Evolutionary conservation across 176 grass and related monocot species (phyloP).

Genomic region (Chrysopogon serrulatus): DNA sequence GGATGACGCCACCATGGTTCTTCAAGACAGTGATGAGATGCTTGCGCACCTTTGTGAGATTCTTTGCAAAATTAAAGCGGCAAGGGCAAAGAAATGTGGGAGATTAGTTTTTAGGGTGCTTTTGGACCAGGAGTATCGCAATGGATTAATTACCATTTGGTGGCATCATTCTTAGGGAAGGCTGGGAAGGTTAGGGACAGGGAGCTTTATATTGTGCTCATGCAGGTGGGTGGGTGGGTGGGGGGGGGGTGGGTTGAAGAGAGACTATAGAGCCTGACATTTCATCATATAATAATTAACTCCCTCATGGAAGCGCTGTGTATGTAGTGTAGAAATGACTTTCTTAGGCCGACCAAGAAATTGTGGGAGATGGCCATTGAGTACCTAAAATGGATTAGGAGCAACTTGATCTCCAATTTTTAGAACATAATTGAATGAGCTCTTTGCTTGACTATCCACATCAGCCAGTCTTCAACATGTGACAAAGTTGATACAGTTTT

Average conservation of each 20-base stretch:
- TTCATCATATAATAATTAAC: conserved; percentile 75
- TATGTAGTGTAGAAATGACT: conserved; percentile 67
- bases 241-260: conserved; percentile 68
- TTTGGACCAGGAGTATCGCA: too few species aligned
- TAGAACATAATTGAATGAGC: conserved; percentile 52
- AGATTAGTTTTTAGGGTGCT: too few species aligned
- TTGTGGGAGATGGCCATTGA: conserved; percentile 79
- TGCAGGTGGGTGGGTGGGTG: too few species aligned
- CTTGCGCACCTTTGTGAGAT: too few species aligned
- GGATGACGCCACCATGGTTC: too few species aligned
- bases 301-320: conserved; percentile 68
- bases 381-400: conserved; percentile 60
- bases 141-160: conserved; percentile 59
- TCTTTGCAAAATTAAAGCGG: too few species aligned
- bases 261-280: conserved; percentile 55
- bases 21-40: too few species aligned
- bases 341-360: conserved; percentile 81
- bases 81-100: too few species aligned
- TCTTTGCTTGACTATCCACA: conserved; percentile 74
- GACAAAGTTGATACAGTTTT: conserved; percentile 39
- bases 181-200: conserved; percentile 80
- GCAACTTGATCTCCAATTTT: conserved; percentile 33
- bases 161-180: too few species aligned
- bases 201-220: conserved; percentile 82
- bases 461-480: conserved; percentile 62